phyloP scores from a whole-genome alignment of 1,284 basidiomycete genomes.

The Grifola frondosa region DNA sequence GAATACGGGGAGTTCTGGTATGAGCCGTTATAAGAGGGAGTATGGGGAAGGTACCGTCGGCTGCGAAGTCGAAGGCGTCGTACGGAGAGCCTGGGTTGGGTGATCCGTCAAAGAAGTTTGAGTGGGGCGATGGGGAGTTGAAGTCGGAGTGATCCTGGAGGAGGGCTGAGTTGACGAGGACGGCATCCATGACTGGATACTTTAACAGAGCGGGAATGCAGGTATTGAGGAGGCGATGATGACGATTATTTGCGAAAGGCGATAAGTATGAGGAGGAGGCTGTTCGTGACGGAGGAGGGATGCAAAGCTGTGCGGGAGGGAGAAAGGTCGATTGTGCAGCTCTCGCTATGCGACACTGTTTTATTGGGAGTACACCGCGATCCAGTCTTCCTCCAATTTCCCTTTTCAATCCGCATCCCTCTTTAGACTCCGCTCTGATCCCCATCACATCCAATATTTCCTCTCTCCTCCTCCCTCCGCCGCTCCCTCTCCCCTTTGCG shows the following conservation, averaged over 20 bases:
- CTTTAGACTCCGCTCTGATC: no score
- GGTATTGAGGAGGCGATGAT: constrained; percentile 25
- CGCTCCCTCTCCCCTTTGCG: no score
- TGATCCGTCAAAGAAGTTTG: constrained; percentile 25
- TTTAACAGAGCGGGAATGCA: constrained; percentile 24
- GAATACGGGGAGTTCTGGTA: constrained; percentile 70
- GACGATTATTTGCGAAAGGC: constrained; percentile 28
- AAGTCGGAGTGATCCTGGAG: constrained; percentile 26
- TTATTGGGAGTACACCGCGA: no score
- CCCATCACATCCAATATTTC: no score
- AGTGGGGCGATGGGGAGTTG: constrained; percentile 22
- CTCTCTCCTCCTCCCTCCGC: no score
- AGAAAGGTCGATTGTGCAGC: no score
- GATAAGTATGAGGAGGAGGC: constrained; percentile 19
- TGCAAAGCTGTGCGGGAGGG: constrained; percentile 18
- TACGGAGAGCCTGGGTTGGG: constrained; percentile 29
- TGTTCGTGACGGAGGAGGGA: constrained; percentile 9
- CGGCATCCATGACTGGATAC: constrained; percentile 26
- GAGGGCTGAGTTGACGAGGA: constrained; percentile 25
- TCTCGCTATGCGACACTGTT: no score
- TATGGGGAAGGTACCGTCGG: constrained; percentile 36
- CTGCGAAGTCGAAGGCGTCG: constrained; percentile 37
- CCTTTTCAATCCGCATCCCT: no score
- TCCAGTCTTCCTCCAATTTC: no score
- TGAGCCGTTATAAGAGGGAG: constrained; percentile 54